Base-by-base conservation (phyloP, 140 eudicot genomes). In the Stevia rebaudiana region DNA sequence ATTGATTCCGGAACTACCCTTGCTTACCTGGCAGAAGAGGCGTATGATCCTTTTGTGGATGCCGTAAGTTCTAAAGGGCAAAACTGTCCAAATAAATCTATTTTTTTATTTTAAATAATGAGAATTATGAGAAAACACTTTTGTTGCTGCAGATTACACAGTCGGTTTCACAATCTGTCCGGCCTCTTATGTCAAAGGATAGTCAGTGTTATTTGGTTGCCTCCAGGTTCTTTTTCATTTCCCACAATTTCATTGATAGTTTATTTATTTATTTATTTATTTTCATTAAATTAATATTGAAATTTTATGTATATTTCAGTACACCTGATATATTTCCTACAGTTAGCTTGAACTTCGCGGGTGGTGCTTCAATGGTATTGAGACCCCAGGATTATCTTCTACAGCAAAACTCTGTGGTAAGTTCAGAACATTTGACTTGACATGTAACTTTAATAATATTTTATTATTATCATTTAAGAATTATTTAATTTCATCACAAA, bases 1-100 rank as follows among this genome's bases (percentile, higher is more conserved):
- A 80, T 94, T 57, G 99, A 94, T 86, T 94, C 97, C 0, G 99
- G 99, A 69, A 94, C 99, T 63, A 94, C 99, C 16, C 82, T 94
- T 68, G 97, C 99, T 15, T 94, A 94, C 81, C 82, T 94, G 70
- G 95, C 94, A 3, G 97, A 94, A 61, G 94, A 71, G 54, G 99
- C 99, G 55, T 88, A 85, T 70, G 84, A 81, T 69, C 94, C 97
- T 30, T 86, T 94, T 71, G 88, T 94, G 54, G 61, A 68, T 31
- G 96, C 94, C 22, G 99, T 94, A 79, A 82, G 99, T 79, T 65
- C 49, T 40, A 11, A 54, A 53, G 39, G 28, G 24, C 23, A 28
- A 17, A 25, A n/a, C 67, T 67, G 36, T 25, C 61, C n/a, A n/a
- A n/a, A n/a, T n/a, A n/a, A 37, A 23, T 21, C n/a, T n/a, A 10